Evolutionary conservation across 1,284 basidiomycete genomes (phyloP).

Genomic region (Pseudozyma sp.): DNA sequence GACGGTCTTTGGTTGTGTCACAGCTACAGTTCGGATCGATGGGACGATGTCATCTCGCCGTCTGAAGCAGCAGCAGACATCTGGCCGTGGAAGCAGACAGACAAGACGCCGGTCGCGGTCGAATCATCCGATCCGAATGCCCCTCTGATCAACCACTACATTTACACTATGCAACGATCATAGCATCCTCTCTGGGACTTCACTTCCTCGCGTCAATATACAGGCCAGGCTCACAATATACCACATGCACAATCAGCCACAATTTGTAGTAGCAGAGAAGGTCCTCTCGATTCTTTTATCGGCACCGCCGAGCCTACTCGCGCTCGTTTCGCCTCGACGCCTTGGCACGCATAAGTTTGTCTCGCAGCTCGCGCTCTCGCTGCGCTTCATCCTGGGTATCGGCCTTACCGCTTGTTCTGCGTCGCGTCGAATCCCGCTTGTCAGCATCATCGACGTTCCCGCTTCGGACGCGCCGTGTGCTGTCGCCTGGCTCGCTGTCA

Average conservation of each 20-base stretch:
- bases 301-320: no score
- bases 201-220: no score
- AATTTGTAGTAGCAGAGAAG: no score
- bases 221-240: not conserved
- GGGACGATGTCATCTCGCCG: slow-evolving; percentile 19
- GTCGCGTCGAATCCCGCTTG: not conserved
- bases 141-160: slow-evolving; percentile 29
- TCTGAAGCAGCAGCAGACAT: not conserved
- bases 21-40: slow-evolving; percentile 35
- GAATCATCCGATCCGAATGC: slow-evolving; percentile 18
- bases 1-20: slow-evolving; percentile 33
- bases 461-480: no score
- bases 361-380: slow-evolving; percentile 29
- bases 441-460: no score
- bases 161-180: slow-evolving; percentile 29
- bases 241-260: not conserved
- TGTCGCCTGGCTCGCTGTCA: not conserved
- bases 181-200: not conserved
- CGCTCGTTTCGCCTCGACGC: not conserved
- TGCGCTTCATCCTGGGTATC: no score
- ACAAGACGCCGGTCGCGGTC: slow-evolving; percentile 12
- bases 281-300: no score
- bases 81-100: slow-evolving; percentile 16
- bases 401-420: not conserved
- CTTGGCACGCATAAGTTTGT: slow-evolving; percentile 27